Evolutionary conservation across 768 basidiomycete species (phyloP), one percentile per base, ranked within the genome.

Genomic region (Rubroboletus satanas): DNA sequence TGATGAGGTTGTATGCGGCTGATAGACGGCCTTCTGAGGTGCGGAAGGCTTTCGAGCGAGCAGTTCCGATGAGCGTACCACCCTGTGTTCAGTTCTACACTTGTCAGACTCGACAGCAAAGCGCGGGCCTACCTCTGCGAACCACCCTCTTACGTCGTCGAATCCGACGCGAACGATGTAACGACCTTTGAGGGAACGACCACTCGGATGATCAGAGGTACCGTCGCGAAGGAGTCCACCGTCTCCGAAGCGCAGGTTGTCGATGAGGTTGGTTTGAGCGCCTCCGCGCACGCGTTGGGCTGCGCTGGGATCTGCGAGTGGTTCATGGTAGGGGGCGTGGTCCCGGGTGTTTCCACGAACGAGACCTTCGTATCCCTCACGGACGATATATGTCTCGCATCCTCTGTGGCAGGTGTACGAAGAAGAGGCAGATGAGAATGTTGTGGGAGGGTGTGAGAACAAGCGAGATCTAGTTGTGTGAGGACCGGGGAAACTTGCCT

Each of bases 291-390:
- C 48, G n/a, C 49, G 54, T 36, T 66, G 61, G 29, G 41, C 21
- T 26, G 62, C 50, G 57, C 57, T 37, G 21, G 65, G 54, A n/a
- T 63, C 65, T 67, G 73, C 49, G 70, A 67, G 63, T 62, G 57
- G 65, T 26, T 67, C 71, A 37, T 14, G 60, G 33, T 69, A 42
- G 15, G 66, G 39, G 50, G 66, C 43, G 36, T 69, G 57, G 3
- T 63, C 65, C 28, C 79, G 76, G 4, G 75, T 68, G 49, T 69
- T 98, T n/a, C 97, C 97, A 54, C 88, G 83, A 11, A 99, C 95
- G 56, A 98, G 86, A 23, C 97, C 97, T 69, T 98, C 95, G 76
- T 98, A 99, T 37, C 97, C 97, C 74, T 99, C 97, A 36, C 97
- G 90, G 55, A 99, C 91, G 58, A 98, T 85, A 80, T 86, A 99